phyloP scores from a whole-genome alignment of 345 rosid genomes.

The Viola odorata region DNA sequence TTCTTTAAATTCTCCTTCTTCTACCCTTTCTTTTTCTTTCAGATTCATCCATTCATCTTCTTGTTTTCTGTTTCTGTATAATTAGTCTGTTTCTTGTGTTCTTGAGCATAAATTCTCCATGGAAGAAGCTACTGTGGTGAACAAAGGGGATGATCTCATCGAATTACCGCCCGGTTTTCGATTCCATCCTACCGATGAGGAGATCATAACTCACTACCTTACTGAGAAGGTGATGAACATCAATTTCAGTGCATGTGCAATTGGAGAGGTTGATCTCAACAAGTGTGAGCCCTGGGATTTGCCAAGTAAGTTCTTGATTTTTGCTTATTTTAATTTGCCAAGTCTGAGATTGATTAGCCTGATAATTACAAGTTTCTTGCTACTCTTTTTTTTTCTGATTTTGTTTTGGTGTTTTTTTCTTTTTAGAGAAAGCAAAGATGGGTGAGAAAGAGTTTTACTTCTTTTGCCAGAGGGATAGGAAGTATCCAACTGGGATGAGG shows the following conservation, averaged over 20 bases:
- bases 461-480: slow-evolving; percentile 84
- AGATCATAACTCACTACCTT: slow-evolving; percentile 69
- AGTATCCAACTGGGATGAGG: slow-evolving; percentile 97
- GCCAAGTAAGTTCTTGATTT: slow-evolving; percentile 43
- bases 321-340: neutral
- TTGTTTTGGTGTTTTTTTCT: slow-evolving; percentile 16
- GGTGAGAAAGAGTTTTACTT: slow-evolving; percentile 95
- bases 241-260: slow-evolving; percentile 46
- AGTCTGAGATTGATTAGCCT: no score
- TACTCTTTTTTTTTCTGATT: neutral
- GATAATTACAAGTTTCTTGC: no score
- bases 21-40: neutral
- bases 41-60: neutral
- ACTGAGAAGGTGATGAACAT: slow-evolving; percentile 46
- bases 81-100: no score
- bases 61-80: slow-evolving; percentile 6
- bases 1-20: slow-evolving; percentile 28
- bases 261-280: slow-evolving; percentile 82
- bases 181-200: slow-evolving; percentile 92
- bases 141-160: slow-evolving; percentile 46
- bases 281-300: slow-evolving; percentile 96
- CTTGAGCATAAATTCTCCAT: slow-evolving; percentile 6
- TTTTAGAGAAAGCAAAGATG: slow-evolving; percentile 82
- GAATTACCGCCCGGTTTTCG: slow-evolving; percentile 88
- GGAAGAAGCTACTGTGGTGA: slow-evolving; percentile 57